phyloP scores from a whole-genome alignment of 2,329 filamentous ascomycete genomes.

The Fusarium pseudoanthophilum region DNA sequence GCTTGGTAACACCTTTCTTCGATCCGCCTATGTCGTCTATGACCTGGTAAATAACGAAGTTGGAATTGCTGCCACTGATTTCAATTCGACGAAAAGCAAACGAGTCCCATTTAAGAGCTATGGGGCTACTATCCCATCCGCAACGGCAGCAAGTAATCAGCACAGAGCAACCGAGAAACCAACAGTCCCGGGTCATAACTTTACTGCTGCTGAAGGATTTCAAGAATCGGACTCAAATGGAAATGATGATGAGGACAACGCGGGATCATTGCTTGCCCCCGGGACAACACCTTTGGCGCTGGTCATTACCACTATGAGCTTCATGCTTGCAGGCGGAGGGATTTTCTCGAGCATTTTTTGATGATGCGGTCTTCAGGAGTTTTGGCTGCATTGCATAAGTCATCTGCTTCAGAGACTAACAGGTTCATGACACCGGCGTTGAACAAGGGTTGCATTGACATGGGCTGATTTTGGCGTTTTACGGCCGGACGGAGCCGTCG shows the following conservation, averaged over 20 bases:
- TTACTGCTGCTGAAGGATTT: conserved; percentile 49
- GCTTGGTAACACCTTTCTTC: conserved; percentile 68
- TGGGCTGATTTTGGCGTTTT: conserved; percentile 37
- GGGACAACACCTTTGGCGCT: conserved; percentile 29
- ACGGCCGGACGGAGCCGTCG: conserved; percentile 22
- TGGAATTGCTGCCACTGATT: conserved; percentile 64
- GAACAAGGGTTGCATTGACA: conserved; percentile 25
- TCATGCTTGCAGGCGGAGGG: conserved; percentile 40
- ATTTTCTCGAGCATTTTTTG: conserved; percentile 26
- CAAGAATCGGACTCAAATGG: conserved; percentile 32
- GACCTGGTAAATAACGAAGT: conserved; percentile 68
- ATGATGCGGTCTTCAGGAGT: background rate
- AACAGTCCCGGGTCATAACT: conserved; percentile 29
- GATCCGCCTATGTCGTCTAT: conserved; percentile 70
- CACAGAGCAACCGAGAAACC: conserved; percentile 42
- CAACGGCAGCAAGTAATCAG: conserved; percentile 57
- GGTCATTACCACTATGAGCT: conserved; percentile 33
- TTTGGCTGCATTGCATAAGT: conserved; percentile 11
- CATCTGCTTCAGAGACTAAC: conserved; percentile 1
- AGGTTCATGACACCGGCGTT: conserved; percentile 35
- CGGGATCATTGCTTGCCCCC: conserved; percentile 23
- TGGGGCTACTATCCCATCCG: conserved; percentile 62
- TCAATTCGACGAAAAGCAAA: conserved; percentile 63
- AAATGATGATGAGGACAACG: conserved; percentile 20
- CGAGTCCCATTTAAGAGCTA: conserved; percentile 62